These are phyloP conservation scores for Lentinula lateritia DNA, from an alignment of 768 basidiomycete species.

Conservation along the genomic window DNA sequence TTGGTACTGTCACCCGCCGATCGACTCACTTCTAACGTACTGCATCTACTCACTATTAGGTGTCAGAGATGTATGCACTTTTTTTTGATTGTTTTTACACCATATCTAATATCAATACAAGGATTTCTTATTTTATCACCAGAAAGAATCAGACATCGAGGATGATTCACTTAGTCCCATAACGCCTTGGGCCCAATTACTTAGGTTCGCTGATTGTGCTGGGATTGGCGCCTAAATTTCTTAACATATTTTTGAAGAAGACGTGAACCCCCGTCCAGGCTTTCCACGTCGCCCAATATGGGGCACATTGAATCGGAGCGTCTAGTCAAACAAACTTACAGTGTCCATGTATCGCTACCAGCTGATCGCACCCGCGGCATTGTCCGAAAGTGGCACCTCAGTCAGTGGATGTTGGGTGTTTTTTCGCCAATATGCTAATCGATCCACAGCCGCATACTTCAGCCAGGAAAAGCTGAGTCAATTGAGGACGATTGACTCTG, in stretches of 20 bases:
- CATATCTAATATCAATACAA: slow-evolving; percentile 34
- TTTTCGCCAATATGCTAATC: slow-evolving; percentile 12
- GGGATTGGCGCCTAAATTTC: slow-evolving; percentile 1
- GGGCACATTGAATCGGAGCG: slow-evolving; percentile 46
- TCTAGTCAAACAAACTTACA: slow-evolving; percentile 81
- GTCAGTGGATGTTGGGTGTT: slow-evolving; percentile 35
- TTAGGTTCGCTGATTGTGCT: slow-evolving; percentile 39
- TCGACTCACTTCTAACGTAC: slow-evolving; percentile 2
- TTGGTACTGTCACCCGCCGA: slow-evolving; percentile 14
- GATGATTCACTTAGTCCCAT: slow-evolving; percentile 53
- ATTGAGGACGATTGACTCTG: slow-evolving; percentile 65
- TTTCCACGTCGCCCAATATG: background rate
- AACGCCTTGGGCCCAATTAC: slow-evolving; percentile 73
- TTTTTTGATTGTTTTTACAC: slow-evolving; percentile 37
- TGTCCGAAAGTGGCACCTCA: slow-evolving; percentile 79
- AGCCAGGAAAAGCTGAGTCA: slow-evolving; percentile 70
- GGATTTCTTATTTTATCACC: slow-evolving; percentile 83
- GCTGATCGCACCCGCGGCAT: slow-evolving; percentile 43
- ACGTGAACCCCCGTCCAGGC: background rate
- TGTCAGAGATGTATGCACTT: slow-evolving; percentile 42
- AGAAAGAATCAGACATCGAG: slow-evolving; percentile 63
- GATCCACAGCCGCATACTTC: slow-evolving; percentile 69
- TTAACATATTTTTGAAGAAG: slow-evolving; percentile 13
- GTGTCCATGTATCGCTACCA: slow-evolving; percentile 66
- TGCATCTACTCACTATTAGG: slow-evolving; percentile 21